A percentile compares a stretch with the other conserved stretches of the same genome.
Conservation (phyloP, 1,284 basidiomycete genomes). For the Cutaneotrichosporon dermatis region DNA sequence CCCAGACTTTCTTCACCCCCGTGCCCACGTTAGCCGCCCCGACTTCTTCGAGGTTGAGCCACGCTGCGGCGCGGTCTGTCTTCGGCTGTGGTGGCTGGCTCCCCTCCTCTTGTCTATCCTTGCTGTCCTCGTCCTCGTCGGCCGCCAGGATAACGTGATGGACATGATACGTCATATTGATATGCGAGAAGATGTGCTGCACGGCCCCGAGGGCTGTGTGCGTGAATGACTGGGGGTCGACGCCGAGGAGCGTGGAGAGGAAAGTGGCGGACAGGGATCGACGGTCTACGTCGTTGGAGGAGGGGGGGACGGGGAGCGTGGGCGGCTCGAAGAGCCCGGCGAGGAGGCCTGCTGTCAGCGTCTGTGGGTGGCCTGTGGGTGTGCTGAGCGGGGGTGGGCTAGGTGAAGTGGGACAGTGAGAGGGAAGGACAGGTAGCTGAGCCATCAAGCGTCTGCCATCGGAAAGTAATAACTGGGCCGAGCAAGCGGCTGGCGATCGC, state of each 20-base stretch:
- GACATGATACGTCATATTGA: conserved; percentile 80
- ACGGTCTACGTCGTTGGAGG: conserved; percentile 2
- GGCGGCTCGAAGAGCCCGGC: conserved; percentile 64
- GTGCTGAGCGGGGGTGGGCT: too few relatives aligned
- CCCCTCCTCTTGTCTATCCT: too few relatives aligned
- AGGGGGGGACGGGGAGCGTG: conserved; percentile 25
- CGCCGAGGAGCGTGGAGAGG: background rate
- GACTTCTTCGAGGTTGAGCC: conserved; percentile 33
- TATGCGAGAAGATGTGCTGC: conserved; percentile 82
- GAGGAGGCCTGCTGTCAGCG: conserved; percentile 63
- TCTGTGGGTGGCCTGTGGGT: too few relatives aligned
- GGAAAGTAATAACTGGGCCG: too few relatives aligned
- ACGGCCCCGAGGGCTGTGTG: conserved; percentile 40
- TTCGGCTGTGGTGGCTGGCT: background rate
- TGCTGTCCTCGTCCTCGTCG: background rate
- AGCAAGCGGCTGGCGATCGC: too few relatives aligned
- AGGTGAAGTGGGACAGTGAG: too few relatives aligned
- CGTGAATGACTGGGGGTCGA: background rate
- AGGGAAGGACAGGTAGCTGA: too few relatives aligned
- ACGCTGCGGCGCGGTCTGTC: conserved; percentile 8
- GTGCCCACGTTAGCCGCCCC: conserved; percentile 44
- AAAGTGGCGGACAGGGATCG: conserved; percentile 5
- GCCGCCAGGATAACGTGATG: conserved; percentile 29
- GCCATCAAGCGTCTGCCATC: too few relatives aligned
- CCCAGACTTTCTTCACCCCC: conserved; percentile 50